phyloP scores from a whole-genome alignment of 768 basidiomycete species.

The Russula ochroleuca region DNA sequence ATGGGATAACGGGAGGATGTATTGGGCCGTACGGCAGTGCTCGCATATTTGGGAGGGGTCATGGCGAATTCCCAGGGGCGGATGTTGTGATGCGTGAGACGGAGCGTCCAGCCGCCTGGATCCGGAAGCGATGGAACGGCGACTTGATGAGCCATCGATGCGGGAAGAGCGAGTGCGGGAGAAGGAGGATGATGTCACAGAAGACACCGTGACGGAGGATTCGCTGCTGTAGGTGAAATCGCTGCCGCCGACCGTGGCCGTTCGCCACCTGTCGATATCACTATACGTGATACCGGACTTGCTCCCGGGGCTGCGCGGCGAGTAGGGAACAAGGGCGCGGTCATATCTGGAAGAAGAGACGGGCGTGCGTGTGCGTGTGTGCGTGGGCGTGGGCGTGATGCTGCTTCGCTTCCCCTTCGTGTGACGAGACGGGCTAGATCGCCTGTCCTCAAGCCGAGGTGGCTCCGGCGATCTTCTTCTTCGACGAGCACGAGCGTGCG shows the following conservation, averaged over 20 bases:
- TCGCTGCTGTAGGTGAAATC: constrained; percentile 23
- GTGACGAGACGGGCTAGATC: constrained; percentile 10
- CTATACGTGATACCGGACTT: constrained; percentile 22
- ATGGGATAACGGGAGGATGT: neutral
- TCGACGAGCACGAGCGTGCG: neutral
- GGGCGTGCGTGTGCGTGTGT: neutral
- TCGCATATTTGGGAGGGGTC: constrained; percentile 17
- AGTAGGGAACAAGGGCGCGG: constrained; percentile 14
- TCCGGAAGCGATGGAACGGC: neutral
- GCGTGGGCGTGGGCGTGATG: constrained; percentile 22
- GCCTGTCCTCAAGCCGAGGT: constrained; percentile 1
- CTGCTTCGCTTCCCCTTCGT: constrained; percentile 17
- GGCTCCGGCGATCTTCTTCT: neutral
- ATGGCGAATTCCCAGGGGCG: constrained; percentile 7
- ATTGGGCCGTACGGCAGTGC: constrained; percentile 13
- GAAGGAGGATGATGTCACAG: constrained; percentile 16
- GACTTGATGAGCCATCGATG: constrained; percentile 8
- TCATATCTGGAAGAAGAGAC: neutral
- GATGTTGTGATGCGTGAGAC: neutral
- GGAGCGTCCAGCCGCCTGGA: constrained; percentile 6
- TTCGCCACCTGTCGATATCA: constrained; percentile 21
- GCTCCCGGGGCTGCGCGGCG: constrained; percentile 14
- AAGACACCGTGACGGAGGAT: constrained; percentile 23
- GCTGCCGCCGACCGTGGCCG: constrained; percentile 13
- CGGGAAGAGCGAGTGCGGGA: constrained; percentile 17